These are phyloP conservation scores for Achaetomiella virescens DNA, from an alignment of 495 filamentous ascomycete species.

Conservation along the genomic window DNA sequence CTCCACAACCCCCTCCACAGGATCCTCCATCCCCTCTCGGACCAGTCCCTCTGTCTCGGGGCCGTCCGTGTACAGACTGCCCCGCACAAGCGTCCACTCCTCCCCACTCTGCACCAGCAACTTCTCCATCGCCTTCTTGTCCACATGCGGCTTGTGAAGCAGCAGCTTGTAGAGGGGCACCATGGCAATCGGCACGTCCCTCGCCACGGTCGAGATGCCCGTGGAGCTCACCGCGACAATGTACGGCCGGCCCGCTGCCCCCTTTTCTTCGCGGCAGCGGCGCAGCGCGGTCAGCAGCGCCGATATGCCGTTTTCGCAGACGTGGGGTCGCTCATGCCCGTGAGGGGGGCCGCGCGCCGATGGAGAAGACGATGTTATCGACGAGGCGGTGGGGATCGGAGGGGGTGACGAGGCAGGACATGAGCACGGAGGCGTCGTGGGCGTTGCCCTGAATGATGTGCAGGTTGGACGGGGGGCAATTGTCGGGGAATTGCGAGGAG, in stretches of 20 bases:
- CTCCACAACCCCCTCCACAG: slow-evolving; percentile 13
- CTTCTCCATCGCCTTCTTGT: slow-evolving; percentile 41
- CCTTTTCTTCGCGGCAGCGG: slow-evolving; percentile 2
- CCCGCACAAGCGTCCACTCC: slow-evolving; percentile 44
- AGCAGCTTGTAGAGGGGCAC: slow-evolving; percentile 46
- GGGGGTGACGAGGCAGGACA: slow-evolving; percentile 26
- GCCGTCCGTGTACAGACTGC: slow-evolving; percentile 25
- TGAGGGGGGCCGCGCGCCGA: slow-evolving; percentile 35
- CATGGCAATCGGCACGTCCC: slow-evolving; percentile 49
- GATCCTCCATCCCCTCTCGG: slow-evolving; percentile 34
- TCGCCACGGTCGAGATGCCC: slow-evolving; percentile 40
- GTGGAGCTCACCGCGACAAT: slow-evolving; percentile 50
- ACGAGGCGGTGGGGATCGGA: slow-evolving; percentile 24
- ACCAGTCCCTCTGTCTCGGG: slow-evolving; percentile 15
- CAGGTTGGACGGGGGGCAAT: slow-evolving; percentile 31
- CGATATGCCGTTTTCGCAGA: slow-evolving; percentile 48
- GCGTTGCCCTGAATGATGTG: slow-evolving; percentile 48
- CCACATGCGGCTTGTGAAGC: slow-evolving; percentile 47
- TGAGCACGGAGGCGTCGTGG: slow-evolving; percentile 38
- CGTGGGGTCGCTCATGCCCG: slow-evolving; percentile 43
- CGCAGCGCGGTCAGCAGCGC: slow-evolving; percentile 42
- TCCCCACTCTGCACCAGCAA: neutral
- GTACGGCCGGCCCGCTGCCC: slow-evolving; percentile 27
- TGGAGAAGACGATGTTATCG: slow-evolving; percentile 41
- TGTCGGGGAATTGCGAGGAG: slow-evolving; percentile 31